These are phyloP conservation scores for Phoma sp. DNA, from an alignment of 2,329 filamentous ascomycete species.

Conservation along the genomic window DNA sequence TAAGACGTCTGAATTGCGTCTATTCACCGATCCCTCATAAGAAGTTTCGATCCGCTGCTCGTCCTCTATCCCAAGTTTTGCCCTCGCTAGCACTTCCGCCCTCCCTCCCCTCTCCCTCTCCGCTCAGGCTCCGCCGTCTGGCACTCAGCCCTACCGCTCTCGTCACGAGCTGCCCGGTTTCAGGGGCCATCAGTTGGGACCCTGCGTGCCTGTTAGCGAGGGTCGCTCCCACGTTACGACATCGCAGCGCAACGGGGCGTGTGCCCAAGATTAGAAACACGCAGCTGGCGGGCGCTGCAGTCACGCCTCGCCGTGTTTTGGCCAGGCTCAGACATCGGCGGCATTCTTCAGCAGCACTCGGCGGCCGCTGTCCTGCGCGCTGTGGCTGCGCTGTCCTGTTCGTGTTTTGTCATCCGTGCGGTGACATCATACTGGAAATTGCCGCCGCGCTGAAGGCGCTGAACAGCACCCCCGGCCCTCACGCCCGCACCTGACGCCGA, in stretches of 20 bases:
- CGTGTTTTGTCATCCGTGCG: conserved; percentile 12
- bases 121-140: conserved; percentile 13
- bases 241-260: conserved; percentile 10
- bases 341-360: conserved; percentile 3
- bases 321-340: conserved; percentile 3
- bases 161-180: conserved; percentile 6
- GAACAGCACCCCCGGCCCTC: conserved; percentile 7
- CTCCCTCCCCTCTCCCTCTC: conserved; percentile 10
- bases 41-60: conserved; percentile 15
- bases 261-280: conserved; percentile 3
- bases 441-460: conserved; percentile 7
- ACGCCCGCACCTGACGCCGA: conserved; percentile 16
- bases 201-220: conserved; percentile 15
- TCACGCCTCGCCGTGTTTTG: conserved; percentile 1
- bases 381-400: conserved; percentile 10
- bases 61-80: not conserved
- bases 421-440: conserved; percentile 19
- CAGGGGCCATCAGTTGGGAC: conserved; percentile 6
- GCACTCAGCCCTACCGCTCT: conserved; percentile 15
- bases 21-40: conserved; percentile 16
- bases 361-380: conserved; percentile 6
- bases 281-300: conserved; percentile 5
- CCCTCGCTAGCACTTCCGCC: conserved; percentile 9
- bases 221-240: conserved; percentile 1
- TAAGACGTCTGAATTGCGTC: not conserved